Evolutionary conservation across 352 stramenopile species (phyloP).

Genomic region (Phytophthora melonis): DNA sequence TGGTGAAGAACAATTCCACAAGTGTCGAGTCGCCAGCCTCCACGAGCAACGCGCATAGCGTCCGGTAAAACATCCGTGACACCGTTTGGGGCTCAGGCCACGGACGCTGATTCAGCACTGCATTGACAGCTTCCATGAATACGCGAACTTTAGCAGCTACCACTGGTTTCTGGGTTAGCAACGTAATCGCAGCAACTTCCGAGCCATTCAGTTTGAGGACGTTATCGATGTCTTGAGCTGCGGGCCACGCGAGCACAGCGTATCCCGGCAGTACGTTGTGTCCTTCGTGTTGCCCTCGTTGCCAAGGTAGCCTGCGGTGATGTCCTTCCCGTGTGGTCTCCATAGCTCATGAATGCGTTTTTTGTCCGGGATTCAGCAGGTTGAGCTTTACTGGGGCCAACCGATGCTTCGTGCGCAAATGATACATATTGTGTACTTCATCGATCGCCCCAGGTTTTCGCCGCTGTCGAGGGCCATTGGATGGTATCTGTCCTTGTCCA

Average conservation of each 20-base stretch:
- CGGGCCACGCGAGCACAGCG: neutral
- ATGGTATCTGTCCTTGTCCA: neutral
- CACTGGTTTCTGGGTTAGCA: neutral
- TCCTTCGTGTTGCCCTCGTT: neutral
- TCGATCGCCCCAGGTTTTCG: neutral
- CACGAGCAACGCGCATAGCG: neutral
- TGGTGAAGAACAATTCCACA: neutral
- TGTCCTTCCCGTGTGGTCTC: neutral
- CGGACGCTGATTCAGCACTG: neutral
- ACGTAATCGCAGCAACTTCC: neutral
- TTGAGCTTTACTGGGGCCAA: neutral
- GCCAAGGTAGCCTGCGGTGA: neutral
- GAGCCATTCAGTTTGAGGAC: neutral
- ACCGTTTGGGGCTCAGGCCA: neutral
- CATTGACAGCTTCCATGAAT: neutral
- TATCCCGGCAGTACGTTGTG: neutral
- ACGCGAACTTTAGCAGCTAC: neutral
- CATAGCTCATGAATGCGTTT: neutral
- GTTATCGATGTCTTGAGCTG: neutral
- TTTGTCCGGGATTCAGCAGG: neutral
- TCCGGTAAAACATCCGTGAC: too few species aligned
- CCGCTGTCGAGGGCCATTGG: neutral
- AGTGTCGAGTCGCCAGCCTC: neutral
- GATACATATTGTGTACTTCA: neutral
- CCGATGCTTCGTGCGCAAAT: neutral